Evolutionary conservation across 306 rosid species (phyloP), one percentile per base, ranked within the genome.

Genomic region (Hippophae tibetana): DNA sequence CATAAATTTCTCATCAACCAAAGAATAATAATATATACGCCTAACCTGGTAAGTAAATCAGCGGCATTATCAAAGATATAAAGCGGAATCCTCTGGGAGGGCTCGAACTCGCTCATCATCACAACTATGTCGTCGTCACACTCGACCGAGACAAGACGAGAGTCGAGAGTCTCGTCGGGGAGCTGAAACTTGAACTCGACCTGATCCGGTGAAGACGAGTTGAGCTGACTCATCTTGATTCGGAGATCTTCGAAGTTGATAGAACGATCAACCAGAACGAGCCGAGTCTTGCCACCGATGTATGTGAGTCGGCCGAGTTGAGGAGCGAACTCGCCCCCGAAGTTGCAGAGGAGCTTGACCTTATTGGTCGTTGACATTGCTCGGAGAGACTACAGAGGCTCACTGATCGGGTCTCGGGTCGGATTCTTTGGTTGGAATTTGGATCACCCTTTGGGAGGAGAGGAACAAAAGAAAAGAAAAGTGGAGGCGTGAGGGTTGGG

Each of bases 111-210:
- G 18, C 49, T 51, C 40, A 62, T 3, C 67, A 62, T 42, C 47
- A 57, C 57, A 40, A 50, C 7, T 4, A 62, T 57, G 47, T 62
- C 66, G 45, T 50, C 66, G 57, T 50, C 66, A 48, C 66, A 49
- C 58, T 62, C 58, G 26, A 51, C 67, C 47, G 67, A 51, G 67
- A 18, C 58, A 57, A 62, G 58, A 27, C 67, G 67, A 40, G 67
- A 42, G 23, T 62, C 67, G 47, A 62, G 52, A 31, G 47, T 62
- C 67, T 62, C 67, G 42, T 51, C 44, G 13, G 67, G 67, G 27
- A 62, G 67, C 58, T 62, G 58, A 47, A 50, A 62, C 67, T 42
- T 62, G 40, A 62, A n/a, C 67, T 49, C 58, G 42, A 62, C 9
- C 49, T 57, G 42, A 62, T 57, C 40, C 67, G 11, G 58, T 55